Percentiles rank a stretch among this genome's conserved stretches.
Evolutionary conservation across 257 asterid genomes (phyloP).

Genomic region (Gentiana straminea): DNA sequence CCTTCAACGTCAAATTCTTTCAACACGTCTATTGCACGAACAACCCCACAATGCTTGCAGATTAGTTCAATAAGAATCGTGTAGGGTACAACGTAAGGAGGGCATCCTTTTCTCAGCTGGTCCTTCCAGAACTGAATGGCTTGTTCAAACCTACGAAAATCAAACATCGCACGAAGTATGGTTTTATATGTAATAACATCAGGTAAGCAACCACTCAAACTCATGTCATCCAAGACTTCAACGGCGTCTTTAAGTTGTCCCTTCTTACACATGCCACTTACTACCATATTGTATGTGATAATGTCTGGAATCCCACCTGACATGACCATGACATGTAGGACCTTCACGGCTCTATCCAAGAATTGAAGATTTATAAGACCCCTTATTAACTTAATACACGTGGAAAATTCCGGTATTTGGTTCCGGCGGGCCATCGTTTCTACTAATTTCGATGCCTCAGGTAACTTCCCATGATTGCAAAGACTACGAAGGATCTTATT

Average conservation of each 20-base stretch:
- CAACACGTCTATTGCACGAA: constrained; percentile 57
- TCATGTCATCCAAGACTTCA: constrained; percentile 59
- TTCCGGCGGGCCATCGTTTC: constrained; percentile 64
- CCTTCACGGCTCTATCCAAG: constrained; percentile 43
- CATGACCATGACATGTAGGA: constrained; percentile 66
- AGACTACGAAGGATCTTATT: constrained; percentile 52
- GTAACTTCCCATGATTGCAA: constrained; percentile 53
- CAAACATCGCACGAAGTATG: constrained; percentile 56
- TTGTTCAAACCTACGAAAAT: constrained; percentile 43
- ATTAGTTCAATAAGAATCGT: constrained; percentile 62
- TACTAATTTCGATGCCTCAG: constrained; percentile 50
- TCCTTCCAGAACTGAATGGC: constrained; percentile 74
- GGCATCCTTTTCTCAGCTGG: constrained; percentile 71
- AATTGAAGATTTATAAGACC: constrained; percentile 53
- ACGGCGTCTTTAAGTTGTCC: constrained; percentile 40
- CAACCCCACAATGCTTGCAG: constrained; percentile 46
- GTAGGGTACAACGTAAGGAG: constrained; percentile 60
- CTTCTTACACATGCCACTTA: constrained; percentile 71
- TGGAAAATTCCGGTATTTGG: constrained; percentile 68
- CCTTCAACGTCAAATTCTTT: constrained; percentile 82
- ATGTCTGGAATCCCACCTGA: constrained; percentile 80
- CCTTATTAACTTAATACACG: constrained; percentile 68
- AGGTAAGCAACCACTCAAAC: constrained; percentile 82
- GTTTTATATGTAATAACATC: constrained; percentile 69
- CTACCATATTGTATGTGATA: constrained; percentile 78